These are phyloP conservation scores for Cladosporium sp. DNA, from an alignment of 2,329 filamentous ascomycete species.

Conservation along the genomic window DNA sequence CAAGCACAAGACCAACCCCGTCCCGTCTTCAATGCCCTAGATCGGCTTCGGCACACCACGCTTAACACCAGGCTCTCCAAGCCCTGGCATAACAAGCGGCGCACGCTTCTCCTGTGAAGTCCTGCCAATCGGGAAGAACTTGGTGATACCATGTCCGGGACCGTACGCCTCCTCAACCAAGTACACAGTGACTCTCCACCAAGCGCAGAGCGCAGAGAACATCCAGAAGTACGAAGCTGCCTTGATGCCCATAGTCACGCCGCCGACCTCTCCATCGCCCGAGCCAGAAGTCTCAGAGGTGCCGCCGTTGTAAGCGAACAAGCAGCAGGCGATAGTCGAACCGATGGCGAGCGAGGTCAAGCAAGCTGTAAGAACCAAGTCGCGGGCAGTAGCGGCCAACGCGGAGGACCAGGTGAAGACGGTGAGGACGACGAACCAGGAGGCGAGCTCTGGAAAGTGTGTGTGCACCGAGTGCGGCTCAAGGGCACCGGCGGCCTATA, in stretches of 20 bases:
- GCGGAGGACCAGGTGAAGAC: constrained; percentile 26
- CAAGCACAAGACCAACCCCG: background rate
- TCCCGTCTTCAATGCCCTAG: background rate
- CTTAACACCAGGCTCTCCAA: constrained; percentile 31
- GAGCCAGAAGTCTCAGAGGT: constrained; percentile 21
- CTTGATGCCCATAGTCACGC: constrained; percentile 27
- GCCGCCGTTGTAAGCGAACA: constrained; percentile 25
- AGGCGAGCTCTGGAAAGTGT: constrained; percentile 28
- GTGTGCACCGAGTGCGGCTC: constrained; percentile 22
- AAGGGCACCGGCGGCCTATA: constrained; percentile 17
- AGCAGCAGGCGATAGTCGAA: constrained; percentile 27
- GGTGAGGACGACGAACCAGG: constrained; percentile 27
- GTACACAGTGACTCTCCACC: constrained; percentile 30
- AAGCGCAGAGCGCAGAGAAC: constrained; percentile 24
- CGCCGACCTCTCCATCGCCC: constrained; percentile 22
- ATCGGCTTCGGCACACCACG: constrained; percentile 26
- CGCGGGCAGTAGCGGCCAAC: constrained; percentile 23
- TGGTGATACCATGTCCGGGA: constrained; percentile 21
- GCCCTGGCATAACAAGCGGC: constrained; percentile 26
- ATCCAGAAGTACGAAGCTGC: constrained; percentile 31
- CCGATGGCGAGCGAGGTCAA: constrained; percentile 26
- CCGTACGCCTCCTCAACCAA: constrained; percentile 30
- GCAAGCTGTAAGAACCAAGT: constrained; percentile 24
- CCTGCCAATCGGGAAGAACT: constrained; percentile 28
- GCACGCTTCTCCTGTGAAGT: constrained; percentile 25